Percentiles rank a stretch among this genome's conserved stretches.
Evolutionary conservation across 371 early-diverging fungal species (phyloP).

Genomic region (Syncephalis fuscata): DNA sequence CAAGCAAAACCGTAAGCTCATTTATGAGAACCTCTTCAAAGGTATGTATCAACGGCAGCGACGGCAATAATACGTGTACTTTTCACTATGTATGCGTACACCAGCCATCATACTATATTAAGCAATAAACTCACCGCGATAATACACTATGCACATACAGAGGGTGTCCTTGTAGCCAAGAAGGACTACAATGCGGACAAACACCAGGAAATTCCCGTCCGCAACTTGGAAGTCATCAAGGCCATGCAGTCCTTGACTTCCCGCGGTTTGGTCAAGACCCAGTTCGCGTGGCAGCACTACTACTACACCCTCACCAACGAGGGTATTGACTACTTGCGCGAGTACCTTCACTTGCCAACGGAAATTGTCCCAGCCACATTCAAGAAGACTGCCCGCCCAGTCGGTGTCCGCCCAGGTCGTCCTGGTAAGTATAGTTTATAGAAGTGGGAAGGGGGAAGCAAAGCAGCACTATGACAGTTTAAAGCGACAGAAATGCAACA

Average conservation of each 20-base stretch:
- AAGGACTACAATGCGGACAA: constrained; percentile 94
- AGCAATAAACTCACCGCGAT: neutral
- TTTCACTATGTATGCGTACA: no score
- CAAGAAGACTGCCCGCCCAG: constrained; percentile 70
- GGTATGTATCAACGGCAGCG: constrained; percentile 39
- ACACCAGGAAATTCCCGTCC: constrained; percentile 90
- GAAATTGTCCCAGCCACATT: constrained; percentile 94
- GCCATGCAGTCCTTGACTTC: constrained; percentile 93
- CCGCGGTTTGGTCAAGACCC: constrained; percentile 86
- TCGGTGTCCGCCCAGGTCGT: constrained; percentile 34
- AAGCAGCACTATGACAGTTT: no score
- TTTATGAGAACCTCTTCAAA: constrained; percentile 85
- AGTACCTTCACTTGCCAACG: constrained; percentile 90
- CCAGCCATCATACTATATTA: no score
- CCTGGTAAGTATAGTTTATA: neutral
- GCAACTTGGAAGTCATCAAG: constrained; percentile 98
- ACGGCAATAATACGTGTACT: no score
- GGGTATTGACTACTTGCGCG: constrained; percentile 96
- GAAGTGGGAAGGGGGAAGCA: neutral
- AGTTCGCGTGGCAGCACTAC: constrained; percentile 99
- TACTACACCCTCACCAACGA: constrained; percentile 97
- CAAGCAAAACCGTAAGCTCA: constrained; percentile 88
- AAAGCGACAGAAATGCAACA: no score
- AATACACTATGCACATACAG: constrained; percentile 16
- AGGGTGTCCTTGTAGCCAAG: constrained; percentile 96